Conservation (phyloP, 495 filamentous ascomycete species). For the Hypomontagnella monticulosa region DNA sequence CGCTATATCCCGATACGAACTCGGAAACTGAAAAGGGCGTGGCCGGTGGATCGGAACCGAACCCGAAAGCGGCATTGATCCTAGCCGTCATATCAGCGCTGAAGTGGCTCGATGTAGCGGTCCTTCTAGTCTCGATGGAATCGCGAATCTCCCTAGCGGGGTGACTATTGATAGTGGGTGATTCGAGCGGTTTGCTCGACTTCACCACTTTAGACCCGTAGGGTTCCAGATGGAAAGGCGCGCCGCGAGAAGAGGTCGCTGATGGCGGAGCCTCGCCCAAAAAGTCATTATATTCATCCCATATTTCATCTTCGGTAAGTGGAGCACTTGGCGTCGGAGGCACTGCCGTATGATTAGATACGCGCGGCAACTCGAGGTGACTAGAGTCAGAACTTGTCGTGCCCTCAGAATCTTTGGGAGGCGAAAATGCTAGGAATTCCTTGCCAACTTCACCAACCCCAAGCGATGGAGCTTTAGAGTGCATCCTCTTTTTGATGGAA, state of each 20-base stretch:
- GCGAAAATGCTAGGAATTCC: slow-evolving; percentile 79
- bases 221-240: slow-evolving; percentile 57
- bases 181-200: slow-evolving; percentile 50
- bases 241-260: slow-evolving; percentile 57
- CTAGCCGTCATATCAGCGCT: slow-evolving; percentile 59
- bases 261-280: slow-evolving; percentile 74
- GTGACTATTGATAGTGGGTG: slow-evolving; percentile 49
- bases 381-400: slow-evolving; percentile 67
- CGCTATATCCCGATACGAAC: slow-evolving; percentile 60
- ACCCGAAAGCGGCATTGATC: slow-evolving; percentile 54
- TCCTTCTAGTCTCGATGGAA: slow-evolving; percentile 41
- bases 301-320: slow-evolving; percentile 85
- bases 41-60: slow-evolving; percentile 49
- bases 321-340: slow-evolving; percentile 66
- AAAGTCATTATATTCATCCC: slow-evolving; percentile 94
- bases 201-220: slow-evolving; percentile 45
- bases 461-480: slow-evolving; percentile 31
- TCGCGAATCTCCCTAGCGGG: slow-evolving; percentile 46
- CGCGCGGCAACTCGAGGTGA: slow-evolving; percentile 65
- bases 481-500: slow-evolving; percentile 35
- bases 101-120: slow-evolving; percentile 52
- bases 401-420: slow-evolving; percentile 72
- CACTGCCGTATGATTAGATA: slow-evolving; percentile 67
- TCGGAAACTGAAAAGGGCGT: slow-evolving; percentile 65
- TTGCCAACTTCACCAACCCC: slow-evolving; percentile 26